A percentile compares a stretch with the other conserved stretches of the same genome.
These are phyloP conservation scores for Pachysandra terminalis DNA, from an alignment of 164 flowering plant species.

Conservation along the genomic window DNA sequence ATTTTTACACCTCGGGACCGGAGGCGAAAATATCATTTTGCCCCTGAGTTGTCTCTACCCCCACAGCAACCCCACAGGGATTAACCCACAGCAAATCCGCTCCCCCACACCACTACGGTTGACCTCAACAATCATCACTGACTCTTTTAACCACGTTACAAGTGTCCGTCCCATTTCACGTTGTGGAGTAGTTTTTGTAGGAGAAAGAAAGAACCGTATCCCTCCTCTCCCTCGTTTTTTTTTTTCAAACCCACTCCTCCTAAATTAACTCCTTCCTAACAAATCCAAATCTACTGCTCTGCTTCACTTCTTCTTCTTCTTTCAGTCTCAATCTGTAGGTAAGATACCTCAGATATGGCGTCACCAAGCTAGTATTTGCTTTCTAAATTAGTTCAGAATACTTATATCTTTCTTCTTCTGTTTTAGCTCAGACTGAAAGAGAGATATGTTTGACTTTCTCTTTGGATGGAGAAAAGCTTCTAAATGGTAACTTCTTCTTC, in stretches of 20 bases:
- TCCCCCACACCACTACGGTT: too few species aligned
- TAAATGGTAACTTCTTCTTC: conserved; percentile 46
- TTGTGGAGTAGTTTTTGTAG: background rate
- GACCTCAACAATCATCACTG: too few species aligned
- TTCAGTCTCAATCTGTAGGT: background rate
- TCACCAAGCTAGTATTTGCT: too few species aligned
- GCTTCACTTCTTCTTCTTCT: background rate
- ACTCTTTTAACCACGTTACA: too few species aligned
- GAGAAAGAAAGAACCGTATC: background rate
- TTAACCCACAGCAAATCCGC: too few species aligned
- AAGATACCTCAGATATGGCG: too few species aligned
- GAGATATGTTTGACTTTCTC: conserved; percentile 40
- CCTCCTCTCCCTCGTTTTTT: background rate
- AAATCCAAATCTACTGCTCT: background rate
- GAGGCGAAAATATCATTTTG: too few species aligned
- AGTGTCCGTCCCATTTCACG: background rate
- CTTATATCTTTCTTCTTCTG: background rate
- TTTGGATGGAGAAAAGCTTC: conserved; percentile 88
- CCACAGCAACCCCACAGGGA: too few species aligned
- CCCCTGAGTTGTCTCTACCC: too few species aligned
- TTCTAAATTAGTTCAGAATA: too few species aligned
- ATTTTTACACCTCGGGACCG: too few species aligned
- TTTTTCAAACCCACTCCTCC: background rate
- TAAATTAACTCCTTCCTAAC: too few species aligned
- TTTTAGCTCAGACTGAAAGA: background rate